Conservation (phyloP, 805 yeast species). For the Hanseniaspora nectarophila region DNA sequence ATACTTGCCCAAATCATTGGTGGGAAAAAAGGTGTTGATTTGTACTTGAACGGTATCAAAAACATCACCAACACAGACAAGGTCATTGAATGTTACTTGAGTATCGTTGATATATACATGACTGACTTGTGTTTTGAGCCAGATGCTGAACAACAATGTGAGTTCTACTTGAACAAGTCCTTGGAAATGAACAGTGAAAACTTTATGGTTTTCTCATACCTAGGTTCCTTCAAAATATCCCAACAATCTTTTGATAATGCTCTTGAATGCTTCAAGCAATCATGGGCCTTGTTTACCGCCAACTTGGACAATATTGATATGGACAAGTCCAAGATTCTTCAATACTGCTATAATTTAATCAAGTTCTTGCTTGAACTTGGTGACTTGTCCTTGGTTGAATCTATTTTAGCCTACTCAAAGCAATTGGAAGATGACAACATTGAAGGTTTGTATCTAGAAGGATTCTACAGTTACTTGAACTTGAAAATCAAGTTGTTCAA, state of each 20-base stretch:
- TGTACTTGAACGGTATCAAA: constrained; percentile 52
- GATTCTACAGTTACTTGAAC: constrained; percentile 52
- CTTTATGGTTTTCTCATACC: constrained; percentile 67
- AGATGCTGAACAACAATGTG: constrained; percentile 74
- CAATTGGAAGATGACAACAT: constrained; percentile 76
- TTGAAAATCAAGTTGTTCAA: constrained; percentile 29
- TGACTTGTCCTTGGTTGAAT: constrained; percentile 60
- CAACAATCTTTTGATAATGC: constrained; percentile 74
- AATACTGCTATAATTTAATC: constrained; percentile 28
- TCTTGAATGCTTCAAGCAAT: constrained; percentile 43
- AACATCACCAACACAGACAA: constrained; percentile 36
- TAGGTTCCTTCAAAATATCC: constrained; percentile 80
- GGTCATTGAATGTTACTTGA: constrained; percentile 63
- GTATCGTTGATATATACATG: constrained; percentile 93
- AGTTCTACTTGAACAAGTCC: constrained; percentile 53
- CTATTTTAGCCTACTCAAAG: constrained; percentile 53
- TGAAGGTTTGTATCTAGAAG: constrained; percentile 75
- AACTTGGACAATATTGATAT: constrained; percentile 40
- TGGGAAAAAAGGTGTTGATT: constrained; percentile 57
- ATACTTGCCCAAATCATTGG: constrained; percentile 87
- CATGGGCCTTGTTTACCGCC: constrained; percentile 59
- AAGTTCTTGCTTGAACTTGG: constrained; percentile 39
- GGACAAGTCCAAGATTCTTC: constrained; percentile 26
- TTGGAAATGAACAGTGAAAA: constrained; percentile 41
- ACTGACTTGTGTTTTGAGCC: constrained; percentile 92